A percentile compares a stretch with the other conserved stretches of the same genome.
Evolutionary conservation across 768 basidiomycete genomes (phyloP).

Genomic region (Lactarius akahatsu): DNA sequence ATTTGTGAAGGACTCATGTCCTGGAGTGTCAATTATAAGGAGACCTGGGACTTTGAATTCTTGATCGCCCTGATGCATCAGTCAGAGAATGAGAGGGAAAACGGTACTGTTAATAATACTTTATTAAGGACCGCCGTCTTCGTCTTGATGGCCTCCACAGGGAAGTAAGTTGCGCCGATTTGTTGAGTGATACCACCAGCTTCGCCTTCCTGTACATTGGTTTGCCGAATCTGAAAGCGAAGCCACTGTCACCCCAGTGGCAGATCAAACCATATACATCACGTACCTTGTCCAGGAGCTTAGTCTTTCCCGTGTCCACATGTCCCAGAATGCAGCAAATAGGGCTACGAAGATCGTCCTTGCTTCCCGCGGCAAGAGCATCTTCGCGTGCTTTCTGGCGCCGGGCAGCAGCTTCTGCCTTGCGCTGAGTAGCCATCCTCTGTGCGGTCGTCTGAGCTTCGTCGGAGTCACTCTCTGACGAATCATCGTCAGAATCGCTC

Average conservation of each 20-base stretch:
- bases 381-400: slow-evolving; percentile 77
- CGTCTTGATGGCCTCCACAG: slow-evolving; percentile 86
- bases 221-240: slow-evolving; percentile 86
- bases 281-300: slow-evolving; percentile 89
- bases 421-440: slow-evolving; percentile 64
- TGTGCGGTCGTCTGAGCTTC: slow-evolving; percentile 70
- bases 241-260: background rate
- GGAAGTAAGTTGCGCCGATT: slow-evolving; percentile 99
- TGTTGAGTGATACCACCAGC: slow-evolving; percentile 99
- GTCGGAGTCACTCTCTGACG: slow-evolving; percentile 47
- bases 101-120: slow-evolving; percentile 40
- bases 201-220: slow-evolving; percentile 98
- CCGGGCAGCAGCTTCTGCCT: slow-evolving; percentile 82
- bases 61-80: slow-evolving; percentile 58
- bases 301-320: slow-evolving; percentile 99
- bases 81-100: slow-evolving; percentile 11
- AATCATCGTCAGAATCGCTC: slow-evolving; percentile 34
- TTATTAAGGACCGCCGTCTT: slow-evolving; percentile 95
- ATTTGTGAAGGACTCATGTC: slow-evolving; percentile 99
- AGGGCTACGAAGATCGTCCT: slow-evolving; percentile 90
- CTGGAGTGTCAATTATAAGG: slow-evolving; percentile 95
- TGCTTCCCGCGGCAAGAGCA: slow-evolving; percentile 81
- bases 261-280: background rate
- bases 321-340: slow-evolving; percentile 99
- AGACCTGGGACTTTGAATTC: slow-evolving; percentile 98